Percentiles rank a stretch among this genome's conserved stretches.
phyloP scores from a whole-genome alignment of 2,329 filamentous ascomycete species.

The Acarospora socialis region DNA sequence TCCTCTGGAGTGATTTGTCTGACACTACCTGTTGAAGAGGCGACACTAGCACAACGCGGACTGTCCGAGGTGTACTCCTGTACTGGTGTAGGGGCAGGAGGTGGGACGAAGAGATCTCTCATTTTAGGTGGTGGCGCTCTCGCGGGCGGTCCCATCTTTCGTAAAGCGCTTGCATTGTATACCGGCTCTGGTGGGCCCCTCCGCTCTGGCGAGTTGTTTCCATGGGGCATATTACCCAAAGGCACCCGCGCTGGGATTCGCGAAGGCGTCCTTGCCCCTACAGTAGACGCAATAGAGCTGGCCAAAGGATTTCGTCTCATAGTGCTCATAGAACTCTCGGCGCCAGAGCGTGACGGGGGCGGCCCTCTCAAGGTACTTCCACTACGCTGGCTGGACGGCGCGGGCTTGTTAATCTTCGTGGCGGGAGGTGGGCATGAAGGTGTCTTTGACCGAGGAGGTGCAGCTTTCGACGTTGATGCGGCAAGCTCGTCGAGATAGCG shows the following conservation, averaged over 20 bases:
- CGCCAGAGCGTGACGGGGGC: slow-evolving; percentile 28
- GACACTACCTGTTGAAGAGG: slow-evolving; percentile 32
- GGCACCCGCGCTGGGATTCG: slow-evolving; percentile 35
- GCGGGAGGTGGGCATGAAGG: slow-evolving; percentile 30
- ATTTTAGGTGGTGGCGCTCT: slow-evolving; percentile 78
- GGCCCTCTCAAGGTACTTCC: slow-evolving; percentile 26
- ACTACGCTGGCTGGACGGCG: slow-evolving; percentile 19
- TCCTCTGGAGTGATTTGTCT: slow-evolving; percentile 59
- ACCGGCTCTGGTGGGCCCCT: slow-evolving; percentile 30
- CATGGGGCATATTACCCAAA: slow-evolving; percentile 31
- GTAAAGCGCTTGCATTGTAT: slow-evolving; percentile 23
- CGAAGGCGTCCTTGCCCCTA: slow-evolving; percentile 30
- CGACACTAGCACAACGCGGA: slow-evolving; percentile 38
- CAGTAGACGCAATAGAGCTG: slow-evolving; percentile 12
- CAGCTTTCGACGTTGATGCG: slow-evolving; percentile 39
- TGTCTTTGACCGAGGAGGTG: slow-evolving; percentile 59
- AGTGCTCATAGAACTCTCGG: slow-evolving; percentile 33
- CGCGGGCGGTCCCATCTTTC: slow-evolving; percentile 39
- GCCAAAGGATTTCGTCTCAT: slow-evolving; percentile 24
- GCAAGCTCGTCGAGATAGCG: slow-evolving; percentile 75
- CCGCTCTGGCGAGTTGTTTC: slow-evolving; percentile 69
- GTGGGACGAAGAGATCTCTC: slow-evolving; percentile 59
- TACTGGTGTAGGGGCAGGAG: slow-evolving; percentile 24
- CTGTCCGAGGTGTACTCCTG: slow-evolving; percentile 23
- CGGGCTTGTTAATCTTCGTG: slow-evolving; percentile 17